Evolutionary conservation across 345 rosid species (phyloP), one percentile per base, ranked within the genome.

Genomic region (thale cress (Arabidopsis thaliana)): DNA sequence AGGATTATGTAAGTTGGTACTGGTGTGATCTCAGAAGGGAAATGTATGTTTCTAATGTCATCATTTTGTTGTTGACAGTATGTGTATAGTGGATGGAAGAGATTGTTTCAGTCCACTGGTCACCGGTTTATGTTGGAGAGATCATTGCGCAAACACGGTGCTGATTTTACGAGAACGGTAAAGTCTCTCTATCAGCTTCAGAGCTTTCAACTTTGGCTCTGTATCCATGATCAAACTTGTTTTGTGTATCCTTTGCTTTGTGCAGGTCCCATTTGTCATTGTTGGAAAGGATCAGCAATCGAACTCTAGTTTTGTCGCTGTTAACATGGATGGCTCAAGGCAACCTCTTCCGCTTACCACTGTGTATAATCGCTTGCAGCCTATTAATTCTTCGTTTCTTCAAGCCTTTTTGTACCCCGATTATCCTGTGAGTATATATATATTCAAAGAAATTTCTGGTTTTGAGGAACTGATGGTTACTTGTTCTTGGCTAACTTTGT

Each of bases 61-160:
- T 37, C 10, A 34, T 9, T 59, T 36, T 48, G 23, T 73, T 6
- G 51, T 0, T 71, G 24, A 22, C 50, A 95, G 99, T 90, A 87
- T 74, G 72, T 92, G 80, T 92, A 92, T 81, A 86, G 88, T 70
- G 96, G 89, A 78, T 90, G 93, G 99, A 92, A 87, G 78, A 93
- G 93, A 30, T 71, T 95, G 57, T 83, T 89, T 61, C 91, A 87
- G 85, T 72, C 89, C 52, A 84, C 85, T 72, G 91, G 87, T 77
- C 42, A 86, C 58, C 84, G 88, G 13, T 74, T 89, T 52, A 78
- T 95, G 64, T 75, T 95, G 78, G 86, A 89, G 23, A 87, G 87
- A 83, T 83, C 97, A 59, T 75, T 85, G 88, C 86, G 85, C 33
- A 85, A 87, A 79, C 84, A 86, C 80, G 91, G 86, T 78, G 80